Evolutionary conservation across 1,284 basidiomycete genomes (phyloP).

Genomic region (Stygiomarasmius scandens): DNA sequence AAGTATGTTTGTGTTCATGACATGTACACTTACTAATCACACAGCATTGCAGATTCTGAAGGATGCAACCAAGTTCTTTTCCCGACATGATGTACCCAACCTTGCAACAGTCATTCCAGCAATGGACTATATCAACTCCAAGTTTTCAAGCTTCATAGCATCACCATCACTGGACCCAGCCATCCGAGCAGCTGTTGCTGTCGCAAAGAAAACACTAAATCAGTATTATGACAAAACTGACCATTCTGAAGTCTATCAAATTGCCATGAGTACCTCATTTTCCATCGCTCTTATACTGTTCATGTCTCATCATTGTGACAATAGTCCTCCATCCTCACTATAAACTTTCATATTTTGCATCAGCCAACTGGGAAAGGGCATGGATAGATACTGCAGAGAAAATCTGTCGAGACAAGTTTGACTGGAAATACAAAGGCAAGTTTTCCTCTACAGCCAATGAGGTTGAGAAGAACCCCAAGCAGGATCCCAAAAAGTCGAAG

Average conservation of each 20-base stretch:
- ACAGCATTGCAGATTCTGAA: constrained; percentile 19
- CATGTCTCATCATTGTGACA: no score
- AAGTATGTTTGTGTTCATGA: constrained; percentile 13
- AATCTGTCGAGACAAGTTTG: no score
- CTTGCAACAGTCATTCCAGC: constrained; percentile 29
- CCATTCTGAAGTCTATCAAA: constrained; percentile 21
- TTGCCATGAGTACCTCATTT: constrained; percentile 24
- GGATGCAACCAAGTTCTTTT: constrained; percentile 27
- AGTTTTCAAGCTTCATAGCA: neutral
- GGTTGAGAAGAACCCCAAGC: no score
- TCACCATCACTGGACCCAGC: neutral
- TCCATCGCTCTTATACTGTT: constrained; percentile 10
- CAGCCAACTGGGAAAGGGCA: constrained; percentile 4
- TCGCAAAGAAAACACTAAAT: constrained; percentile 28
- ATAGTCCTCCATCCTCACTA: constrained; percentile 18
- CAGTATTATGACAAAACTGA: constrained; percentile 31
- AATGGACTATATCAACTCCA: constrained; percentile 28
- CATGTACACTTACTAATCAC: neutral
- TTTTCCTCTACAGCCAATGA: no score
- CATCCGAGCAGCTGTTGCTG: constrained; percentile 22
- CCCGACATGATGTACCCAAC: constrained; percentile 14
- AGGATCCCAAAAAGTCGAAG: no score
- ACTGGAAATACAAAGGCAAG: no score
- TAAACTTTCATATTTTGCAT: constrained; percentile 15
- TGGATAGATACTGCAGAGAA: constrained; percentile 12